Conservation (phyloP, 2,329 filamentous ascomycete genomes). For the Monosporascus sp. region DNA sequence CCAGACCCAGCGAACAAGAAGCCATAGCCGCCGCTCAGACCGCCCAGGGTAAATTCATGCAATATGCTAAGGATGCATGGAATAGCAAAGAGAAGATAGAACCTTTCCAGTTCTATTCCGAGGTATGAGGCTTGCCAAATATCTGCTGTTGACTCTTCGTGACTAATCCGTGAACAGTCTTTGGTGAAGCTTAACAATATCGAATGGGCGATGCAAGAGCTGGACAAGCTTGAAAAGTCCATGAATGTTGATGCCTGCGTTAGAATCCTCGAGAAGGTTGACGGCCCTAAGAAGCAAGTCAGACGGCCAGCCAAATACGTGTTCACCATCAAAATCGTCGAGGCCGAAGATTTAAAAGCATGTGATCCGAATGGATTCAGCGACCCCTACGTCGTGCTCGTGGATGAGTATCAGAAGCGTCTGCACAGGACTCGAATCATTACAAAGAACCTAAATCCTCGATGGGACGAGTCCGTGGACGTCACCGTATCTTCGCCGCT, state of each 20-base stretch:
- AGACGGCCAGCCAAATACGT: constrained; percentile 82
- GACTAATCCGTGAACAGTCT: constrained; percentile 54
- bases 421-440: constrained; percentile 92
- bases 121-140: constrained; percentile 51
- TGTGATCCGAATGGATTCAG: constrained; percentile 92
- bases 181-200: constrained; percentile 98
- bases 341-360: constrained; percentile 96
- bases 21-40: constrained; percentile 67
- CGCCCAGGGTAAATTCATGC: constrained; percentile 87
- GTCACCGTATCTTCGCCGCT: constrained; percentile 88
- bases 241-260: constrained; percentile 92
- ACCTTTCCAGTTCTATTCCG: constrained; percentile 92
- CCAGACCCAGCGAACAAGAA: constrained; percentile 76
- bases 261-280: constrained; percentile 68
- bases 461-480: constrained; percentile 96
- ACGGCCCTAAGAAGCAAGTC: constrained; percentile 61
- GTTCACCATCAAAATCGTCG: constrained; percentile 97
- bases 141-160: background rate
- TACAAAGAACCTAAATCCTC: constrained; percentile 82
- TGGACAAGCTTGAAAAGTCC: constrained; percentile 83
- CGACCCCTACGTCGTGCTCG: constrained; percentile 94
- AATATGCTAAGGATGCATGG: constrained; percentile 91
- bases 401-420: constrained; percentile 96
- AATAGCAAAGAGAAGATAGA: constrained; percentile 88
- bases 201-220: constrained; percentile 86